Conservation (phyloP, 2,329 filamentous ascomycete genomes). For the Orbilia javanica region DNA sequence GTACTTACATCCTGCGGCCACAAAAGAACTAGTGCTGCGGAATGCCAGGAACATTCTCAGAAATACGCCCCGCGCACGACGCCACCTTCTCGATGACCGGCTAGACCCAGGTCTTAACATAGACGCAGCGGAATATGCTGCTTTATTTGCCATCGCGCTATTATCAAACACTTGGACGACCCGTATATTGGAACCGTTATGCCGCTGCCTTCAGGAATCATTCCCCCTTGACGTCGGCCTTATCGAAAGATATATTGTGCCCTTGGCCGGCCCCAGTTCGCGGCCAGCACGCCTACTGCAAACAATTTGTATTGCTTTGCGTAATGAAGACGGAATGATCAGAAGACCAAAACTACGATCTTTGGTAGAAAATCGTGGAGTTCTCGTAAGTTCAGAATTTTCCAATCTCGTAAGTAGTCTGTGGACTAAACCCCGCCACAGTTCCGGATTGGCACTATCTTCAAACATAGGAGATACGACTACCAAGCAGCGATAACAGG, state of each 20-base stretch:
- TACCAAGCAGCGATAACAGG: constrained; percentile 87
- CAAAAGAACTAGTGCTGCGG: constrained; percentile 78
- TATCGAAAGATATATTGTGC: constrained; percentile 65
- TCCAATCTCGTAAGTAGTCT: constrained; percentile 65
- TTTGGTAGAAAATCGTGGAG: constrained; percentile 50
- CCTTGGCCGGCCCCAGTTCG: constrained; percentile 62
- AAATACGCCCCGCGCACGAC: constrained; percentile 72
- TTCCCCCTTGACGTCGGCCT: constrained; percentile 65
- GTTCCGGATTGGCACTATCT: constrained; percentile 84
- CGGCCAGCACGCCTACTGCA: constrained; percentile 66
- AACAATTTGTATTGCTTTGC: constrained; percentile 70
- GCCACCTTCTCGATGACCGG: constrained; percentile 61
- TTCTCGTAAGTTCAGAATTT: constrained; percentile 63
- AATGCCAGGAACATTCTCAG: constrained; percentile 84
- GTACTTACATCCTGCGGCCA: constrained; percentile 72
- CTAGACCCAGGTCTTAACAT: constrained; percentile 63
- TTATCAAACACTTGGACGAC: constrained; percentile 61
- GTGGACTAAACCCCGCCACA: constrained; percentile 56
- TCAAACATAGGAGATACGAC: constrained; percentile 82
- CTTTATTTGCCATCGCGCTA: constrained; percentile 65
- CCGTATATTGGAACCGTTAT: constrained; percentile 64
- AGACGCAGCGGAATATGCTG: constrained; percentile 65
- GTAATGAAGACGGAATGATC: constrained; percentile 71
- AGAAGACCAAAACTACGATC: constrained; percentile 63
- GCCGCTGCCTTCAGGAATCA: constrained; percentile 64